phyloP scores from a whole-genome alignment of 1,284 basidiomycete genomes.

The Ceratobasidium sp. region DNA sequence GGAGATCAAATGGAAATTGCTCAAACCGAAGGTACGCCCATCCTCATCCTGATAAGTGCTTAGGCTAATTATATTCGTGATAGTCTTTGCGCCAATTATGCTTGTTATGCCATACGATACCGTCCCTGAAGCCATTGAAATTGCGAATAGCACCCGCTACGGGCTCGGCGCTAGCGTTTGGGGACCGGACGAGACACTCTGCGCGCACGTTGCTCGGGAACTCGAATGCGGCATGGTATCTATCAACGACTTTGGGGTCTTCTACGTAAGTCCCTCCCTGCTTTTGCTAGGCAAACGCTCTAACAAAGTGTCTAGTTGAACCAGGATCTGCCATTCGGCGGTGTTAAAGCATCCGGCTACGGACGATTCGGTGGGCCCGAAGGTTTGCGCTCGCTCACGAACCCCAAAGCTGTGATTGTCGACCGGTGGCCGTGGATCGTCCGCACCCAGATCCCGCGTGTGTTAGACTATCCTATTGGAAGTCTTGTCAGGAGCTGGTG shows the following conservation, averaged over 20 bases:
- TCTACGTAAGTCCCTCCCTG: constrained; percentile 71
- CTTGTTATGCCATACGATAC: constrained; percentile 83
- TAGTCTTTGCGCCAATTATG: constrained; percentile 91
- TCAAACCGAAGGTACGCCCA: constrained; percentile 74
- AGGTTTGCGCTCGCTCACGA: constrained; percentile 86
- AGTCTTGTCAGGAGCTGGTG: constrained; percentile 84
- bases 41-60: constrained; percentile 42
- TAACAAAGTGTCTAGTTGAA: constrained; percentile 56
- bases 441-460: constrained; percentile 86
- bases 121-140: constrained; percentile 82
- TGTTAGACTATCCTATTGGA: constrained; percentile 87
- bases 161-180: constrained; percentile 98
- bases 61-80: constrained; percentile 17
- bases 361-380: constrained; percentile 94
- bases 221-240: constrained; percentile 97
- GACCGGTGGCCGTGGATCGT: constrained; percentile 86
- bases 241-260: constrained; percentile 93
- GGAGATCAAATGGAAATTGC: constrained; percentile 79
- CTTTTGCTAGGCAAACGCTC: constrained; percentile 68
- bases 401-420: constrained; percentile 85
- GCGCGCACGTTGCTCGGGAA: constrained; percentile 77
- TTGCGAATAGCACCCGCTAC: constrained; percentile 88
- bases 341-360: constrained; percentile 88
- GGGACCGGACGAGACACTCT: constrained; percentile 79
- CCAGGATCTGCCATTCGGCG: constrained; percentile 95